Evolutionary conservation across 495 filamentous ascomycete genomes (phyloP), one percentile per base, ranked within the genome.

Genomic region (Daldinia concentrica): DNA sequence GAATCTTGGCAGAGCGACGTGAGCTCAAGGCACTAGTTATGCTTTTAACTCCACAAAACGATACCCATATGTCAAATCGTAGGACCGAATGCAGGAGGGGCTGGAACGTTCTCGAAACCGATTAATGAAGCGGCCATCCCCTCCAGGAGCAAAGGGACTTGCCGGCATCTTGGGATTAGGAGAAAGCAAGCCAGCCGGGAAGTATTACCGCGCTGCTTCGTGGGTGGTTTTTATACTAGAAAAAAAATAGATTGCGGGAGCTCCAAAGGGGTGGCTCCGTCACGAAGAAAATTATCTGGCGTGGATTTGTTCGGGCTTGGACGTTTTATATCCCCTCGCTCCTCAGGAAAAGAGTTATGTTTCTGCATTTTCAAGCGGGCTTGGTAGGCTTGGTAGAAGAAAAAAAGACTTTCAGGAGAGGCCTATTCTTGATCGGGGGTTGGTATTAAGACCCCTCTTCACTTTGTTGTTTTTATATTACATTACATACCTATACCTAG

Each of bases 21-120:
- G 56, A 77, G 65, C 64, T 74, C 74, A 64, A 78, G 71, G 62
- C 71, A 76, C 71, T 78, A 78, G 74, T 76, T 64, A 68, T 61
- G 74, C 65, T 66, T 66, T 72, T 51, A 63, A 55, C 26, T 59
- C 62, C 57, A 17, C 51, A 26, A 43, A 58, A 54, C 62, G 29
- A 58, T 48, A 36, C 43, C 58, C 34, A 50, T 36, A 36, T 26
- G 52, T 54, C 32, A 62, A 68, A 5, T 54, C 59, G 37, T 59
- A 50, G 19, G 41, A 37, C 54, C 63, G 54, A 41, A 6, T 43
- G 27, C 51, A 57, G 32, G 52, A 62, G 58, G 14, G 27, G 37
- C 30, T 45, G 26, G 43, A 51, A 34, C 59, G 59, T 34, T 19
- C 54, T 22, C 58, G 63, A 30, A 29, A 54, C 41, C 51, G 68